Base-by-base conservation (phyloP, 495 filamentous ascomycete genomes). In the Xylaria flabelliformis region DNA sequence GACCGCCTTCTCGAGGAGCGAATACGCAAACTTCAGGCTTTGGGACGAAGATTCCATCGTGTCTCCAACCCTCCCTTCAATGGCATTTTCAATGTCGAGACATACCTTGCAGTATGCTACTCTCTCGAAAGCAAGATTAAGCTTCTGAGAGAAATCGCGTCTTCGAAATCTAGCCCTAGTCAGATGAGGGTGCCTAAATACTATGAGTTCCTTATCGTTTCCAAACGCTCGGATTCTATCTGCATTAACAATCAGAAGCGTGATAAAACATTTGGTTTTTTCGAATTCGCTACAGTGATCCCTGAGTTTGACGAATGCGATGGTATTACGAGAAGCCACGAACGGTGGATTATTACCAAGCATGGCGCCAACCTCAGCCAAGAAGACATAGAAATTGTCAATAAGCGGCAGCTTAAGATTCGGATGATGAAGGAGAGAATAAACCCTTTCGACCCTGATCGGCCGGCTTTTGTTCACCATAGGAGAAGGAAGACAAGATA, bases 201-300 rank as follows among this genome's bases (percentile, higher is more conserved):
- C 7, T 36, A 66, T 9, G 64, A 66, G 15, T 66, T 50, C 44
- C 21, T 66, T 39, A 66, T 66, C 21, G 48, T 39, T 13, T 66
- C 13, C 6, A 66, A 41, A 48, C 2, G 3, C 17, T 8, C 64
- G 17, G 51, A 66, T 53, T 21, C 36, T 63, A n/a, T 34, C n/a
- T 19, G 4, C 62, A 32, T 9, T 3, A 24, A 29, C 21, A 4
- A 51, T 24, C 12, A 12, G 4, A 32, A 66, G 13, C 2, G 4
- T 51, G 13, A 17, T 21, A 42, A 42, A 26, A 1, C 34, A 2
- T 34, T 66, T 4, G 13, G 50, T 3, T 17, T 48, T 1, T 34
- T 66, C 64, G 64, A 66, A 66, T 66, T 15, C 50, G 42, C 64
- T 4, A 66, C 64, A 4, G 64, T 21, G 19, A 10, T 66, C 29